Evolutionary conservation across 306 rosid genomes (phyloP).

Genomic region (Pyrus betulifolia): DNA sequence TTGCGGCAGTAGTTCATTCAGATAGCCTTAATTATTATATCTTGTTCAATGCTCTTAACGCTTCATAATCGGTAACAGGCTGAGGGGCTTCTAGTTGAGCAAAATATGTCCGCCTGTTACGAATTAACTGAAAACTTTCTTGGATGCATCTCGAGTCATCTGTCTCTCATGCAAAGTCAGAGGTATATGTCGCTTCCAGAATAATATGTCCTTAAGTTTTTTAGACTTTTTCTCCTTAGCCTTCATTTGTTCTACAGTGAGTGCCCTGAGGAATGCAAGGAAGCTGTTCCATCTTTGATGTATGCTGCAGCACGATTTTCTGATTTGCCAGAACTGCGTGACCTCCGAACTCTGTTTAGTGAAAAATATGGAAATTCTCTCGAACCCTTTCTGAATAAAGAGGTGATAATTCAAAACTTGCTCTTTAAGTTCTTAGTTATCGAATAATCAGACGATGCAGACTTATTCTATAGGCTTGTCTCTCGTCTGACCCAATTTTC

Average conservation of each 20-base stretch:
- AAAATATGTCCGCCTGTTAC: slow-evolving; percentile 43
- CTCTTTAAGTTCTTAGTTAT: neutral
- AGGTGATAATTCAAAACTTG: slow-evolving; percentile 35
- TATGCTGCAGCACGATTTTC: slow-evolving; percentile 67
- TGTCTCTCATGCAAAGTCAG: slow-evolving; percentile 46
- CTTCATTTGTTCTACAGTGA: slow-evolving; percentile 31
- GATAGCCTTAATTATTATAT: neutral
- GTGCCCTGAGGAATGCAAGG: slow-evolving; percentile 90
- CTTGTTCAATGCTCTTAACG: neutral
- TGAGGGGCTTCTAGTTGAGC: slow-evolving; percentile 51
- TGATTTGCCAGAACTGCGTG: slow-evolving; percentile 73
- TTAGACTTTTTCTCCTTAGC: neutral
- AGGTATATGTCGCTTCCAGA: slow-evolving; percentile 31
- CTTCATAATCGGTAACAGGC: slow-evolving; percentile 37
- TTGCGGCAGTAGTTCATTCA: neutral
- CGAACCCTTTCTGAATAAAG: slow-evolving; percentile 37
- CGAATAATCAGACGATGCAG: neutral
- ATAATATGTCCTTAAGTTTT: neutral
- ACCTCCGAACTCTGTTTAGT: slow-evolving; percentile 45
- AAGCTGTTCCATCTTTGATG: slow-evolving; percentile 62
- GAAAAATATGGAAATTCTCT: slow-evolving; percentile 54
- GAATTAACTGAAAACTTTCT: slow-evolving; percentile 40
- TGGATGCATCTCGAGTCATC: slow-evolving; percentile 39
- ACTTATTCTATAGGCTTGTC: neutral
- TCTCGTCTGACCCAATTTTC: neutral